Conservation (phyloP, 164 flowering plant species). For the Amborella trichopoda region DNA sequence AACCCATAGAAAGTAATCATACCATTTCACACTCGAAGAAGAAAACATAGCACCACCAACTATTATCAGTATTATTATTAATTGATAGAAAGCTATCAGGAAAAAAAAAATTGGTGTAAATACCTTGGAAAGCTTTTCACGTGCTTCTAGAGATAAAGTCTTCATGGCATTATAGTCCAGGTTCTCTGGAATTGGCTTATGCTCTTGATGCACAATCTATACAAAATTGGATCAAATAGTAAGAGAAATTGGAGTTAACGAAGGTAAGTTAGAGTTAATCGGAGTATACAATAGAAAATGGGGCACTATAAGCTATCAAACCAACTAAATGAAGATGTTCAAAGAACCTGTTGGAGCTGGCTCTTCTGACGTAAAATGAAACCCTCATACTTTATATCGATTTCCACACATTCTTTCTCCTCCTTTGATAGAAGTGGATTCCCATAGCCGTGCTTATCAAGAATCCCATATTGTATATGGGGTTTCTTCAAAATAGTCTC, state of each 20-base stretch:
- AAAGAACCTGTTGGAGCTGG: constrained; percentile 75
- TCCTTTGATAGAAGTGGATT: constrained; percentile 39
- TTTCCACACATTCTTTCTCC: constrained; percentile 88
- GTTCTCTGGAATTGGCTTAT: constrained; percentile 68
- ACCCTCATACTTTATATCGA: constrained; percentile 93
- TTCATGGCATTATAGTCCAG: constrained; percentile 79
- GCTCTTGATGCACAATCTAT: constrained; percentile 76
- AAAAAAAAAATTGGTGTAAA: constrained; percentile 1
- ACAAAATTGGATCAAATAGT: too few species aligned
- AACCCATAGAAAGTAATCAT: too few species aligned
- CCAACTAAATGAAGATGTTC: neutral
- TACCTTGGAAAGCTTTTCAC: constrained; percentile 94
- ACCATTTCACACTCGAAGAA: too few species aligned
- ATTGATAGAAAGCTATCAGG: neutral
- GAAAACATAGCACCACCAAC: too few species aligned
- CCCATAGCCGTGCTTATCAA: constrained; percentile 94
- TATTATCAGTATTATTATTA: too few species aligned
- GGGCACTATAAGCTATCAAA: neutral
- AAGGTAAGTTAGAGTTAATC: too few species aligned
- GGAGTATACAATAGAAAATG: constrained; percentile 1
- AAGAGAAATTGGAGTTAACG: too few species aligned
- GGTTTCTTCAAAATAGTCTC: constrained; percentile 92
- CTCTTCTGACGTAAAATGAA: constrained; percentile 73
- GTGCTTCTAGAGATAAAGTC: constrained; percentile 73
- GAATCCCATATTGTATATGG: constrained; percentile 57